These are phyloP conservation scores for Stevia rebaudiana DNA, from an alignment of 140 eudicot genomes.

Conservation along the genomic window DNA sequence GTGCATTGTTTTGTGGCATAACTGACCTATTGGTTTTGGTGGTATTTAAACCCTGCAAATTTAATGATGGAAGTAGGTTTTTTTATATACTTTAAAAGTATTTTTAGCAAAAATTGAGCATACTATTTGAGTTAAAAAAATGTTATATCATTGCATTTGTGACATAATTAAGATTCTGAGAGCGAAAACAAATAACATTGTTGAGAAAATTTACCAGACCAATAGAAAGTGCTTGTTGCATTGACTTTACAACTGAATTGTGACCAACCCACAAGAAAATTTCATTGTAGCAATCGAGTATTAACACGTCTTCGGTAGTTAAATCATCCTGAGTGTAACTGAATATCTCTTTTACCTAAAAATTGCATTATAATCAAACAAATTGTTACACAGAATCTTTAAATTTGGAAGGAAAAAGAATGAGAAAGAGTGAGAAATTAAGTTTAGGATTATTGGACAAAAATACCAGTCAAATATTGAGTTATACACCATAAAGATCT, in stretches of 20 bases:
- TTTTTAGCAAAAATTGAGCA: not conserved
- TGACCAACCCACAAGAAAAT: slow-evolving; percentile 79
- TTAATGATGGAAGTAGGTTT: not conserved
- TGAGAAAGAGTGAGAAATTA: not conserved
- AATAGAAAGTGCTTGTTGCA: slow-evolving; percentile 50
- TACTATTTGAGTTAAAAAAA: not conserved
- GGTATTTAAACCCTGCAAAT: not conserved
- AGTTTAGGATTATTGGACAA: not conserved
- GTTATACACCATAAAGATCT: not conserved
- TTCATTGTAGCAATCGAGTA: slow-evolving; percentile 69
- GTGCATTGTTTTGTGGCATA: not conserved
- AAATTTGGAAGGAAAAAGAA: not conserved
- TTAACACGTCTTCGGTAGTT: slow-evolving; percentile 73
- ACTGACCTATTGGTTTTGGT: not conserved
- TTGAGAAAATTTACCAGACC: slow-evolving; percentile 44
- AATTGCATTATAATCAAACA: not conserved
- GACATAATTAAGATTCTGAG: not conserved
- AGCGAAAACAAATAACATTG: not conserved
- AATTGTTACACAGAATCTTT: not conserved
- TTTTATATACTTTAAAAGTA: not conserved
- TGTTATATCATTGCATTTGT: not conserved
- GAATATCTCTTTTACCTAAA: slow-evolving; percentile 76
- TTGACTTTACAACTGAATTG: slow-evolving; percentile 30
- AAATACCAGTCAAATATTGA: not conserved
- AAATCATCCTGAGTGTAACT: slow-evolving; percentile 81